Percentiles rank a stretch among this genome's conserved stretches.
Conservation (phyloP, 2,329 filamentous ascomycete genomes). For the Magnaporthales sp. region DNA sequence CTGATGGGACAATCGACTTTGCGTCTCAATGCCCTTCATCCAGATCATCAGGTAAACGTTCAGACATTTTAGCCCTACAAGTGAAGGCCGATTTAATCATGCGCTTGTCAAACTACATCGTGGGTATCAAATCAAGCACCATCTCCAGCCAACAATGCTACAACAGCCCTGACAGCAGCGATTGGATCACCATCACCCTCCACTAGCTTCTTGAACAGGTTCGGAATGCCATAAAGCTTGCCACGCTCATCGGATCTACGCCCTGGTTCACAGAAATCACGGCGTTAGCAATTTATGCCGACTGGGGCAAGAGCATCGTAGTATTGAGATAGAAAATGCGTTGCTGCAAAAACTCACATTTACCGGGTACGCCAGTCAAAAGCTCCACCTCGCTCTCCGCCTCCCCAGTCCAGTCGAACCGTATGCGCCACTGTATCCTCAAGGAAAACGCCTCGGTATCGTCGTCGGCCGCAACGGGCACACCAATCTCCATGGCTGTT, state of each 20-base stretch:
- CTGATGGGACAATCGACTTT: background rate
- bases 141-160: constrained; percentile 49
- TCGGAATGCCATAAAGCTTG: constrained; percentile 48
- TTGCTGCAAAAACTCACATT: constrained; percentile 54
- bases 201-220: constrained; percentile 51
- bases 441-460: constrained; percentile 28
- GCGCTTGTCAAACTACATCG: background rate
- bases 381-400: constrained; percentile 50
- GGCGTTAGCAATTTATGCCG: background rate
- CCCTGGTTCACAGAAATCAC: constrained; percentile 33
- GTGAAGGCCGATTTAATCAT: background rate
- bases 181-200: constrained; percentile 44
- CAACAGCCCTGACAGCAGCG: constrained; percentile 48
- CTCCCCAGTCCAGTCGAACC: constrained; percentile 67
- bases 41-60: background rate
- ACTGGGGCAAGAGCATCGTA: no score
- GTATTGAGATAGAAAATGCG: no score
- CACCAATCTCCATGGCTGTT: constrained; percentile 39
- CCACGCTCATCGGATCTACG: constrained; percentile 46
- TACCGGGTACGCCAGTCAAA: constrained; percentile 46
- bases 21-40: background rate
- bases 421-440: constrained; percentile 53
- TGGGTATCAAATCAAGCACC: constrained; percentile 3
- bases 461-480: constrained; percentile 21
- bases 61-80: background rate